These are phyloP conservation scores for Candida caryicola DNA, from an alignment of 805 yeast species.

Conservation along the genomic window DNA sequence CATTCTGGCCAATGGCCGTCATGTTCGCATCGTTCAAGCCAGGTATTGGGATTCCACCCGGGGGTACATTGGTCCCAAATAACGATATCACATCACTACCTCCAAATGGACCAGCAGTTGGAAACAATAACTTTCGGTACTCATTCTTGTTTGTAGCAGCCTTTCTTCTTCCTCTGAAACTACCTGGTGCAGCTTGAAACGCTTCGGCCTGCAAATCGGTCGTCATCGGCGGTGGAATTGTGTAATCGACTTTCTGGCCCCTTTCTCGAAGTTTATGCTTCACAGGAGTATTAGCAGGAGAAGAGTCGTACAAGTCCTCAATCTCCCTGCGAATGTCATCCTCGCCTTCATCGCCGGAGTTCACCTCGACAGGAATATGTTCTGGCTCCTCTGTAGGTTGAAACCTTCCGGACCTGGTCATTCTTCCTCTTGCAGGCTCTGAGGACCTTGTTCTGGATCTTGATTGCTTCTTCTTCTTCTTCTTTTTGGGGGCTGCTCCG, in stretches of 20 bases:
- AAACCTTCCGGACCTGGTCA: conserved; percentile 16
- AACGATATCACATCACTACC: conserved; percentile 89
- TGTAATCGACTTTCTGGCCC: conserved; percentile 63
- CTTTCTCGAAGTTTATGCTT: conserved; percentile 48
- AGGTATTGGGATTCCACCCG: conserved; percentile 41
- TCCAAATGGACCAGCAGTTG: conserved; percentile 97
- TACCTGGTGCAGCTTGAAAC: conserved; percentile 21
- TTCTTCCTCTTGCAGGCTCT: conserved; percentile 20
- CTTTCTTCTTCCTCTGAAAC: conserved; percentile 35
- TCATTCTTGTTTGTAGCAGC: conserved; percentile 42
- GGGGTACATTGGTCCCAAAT: conserved; percentile 66
- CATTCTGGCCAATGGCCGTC: conserved; percentile 34
- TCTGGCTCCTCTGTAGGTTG: conserved; percentile 6
- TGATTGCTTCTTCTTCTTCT: conserved; percentile 9
- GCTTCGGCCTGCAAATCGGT: conserved; percentile 35
- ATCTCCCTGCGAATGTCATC: conserved; percentile 60
- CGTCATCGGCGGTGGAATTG: conserved; percentile 76
- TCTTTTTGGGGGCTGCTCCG: conserved; percentile 11
- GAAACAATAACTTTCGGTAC: conserved; percentile 68
- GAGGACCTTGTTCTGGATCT: conserved; percentile 23
- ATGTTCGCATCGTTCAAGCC: conserved; percentile 28
- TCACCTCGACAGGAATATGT: conserved; percentile 5
- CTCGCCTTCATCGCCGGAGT: conserved; percentile 24
- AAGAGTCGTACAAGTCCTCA: conserved; percentile 59
- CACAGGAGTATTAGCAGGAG: conserved; percentile 47